Conservation (phyloP, 495 filamentous ascomycete genomes). For the Lophiostoma macrostomum region DNA sequence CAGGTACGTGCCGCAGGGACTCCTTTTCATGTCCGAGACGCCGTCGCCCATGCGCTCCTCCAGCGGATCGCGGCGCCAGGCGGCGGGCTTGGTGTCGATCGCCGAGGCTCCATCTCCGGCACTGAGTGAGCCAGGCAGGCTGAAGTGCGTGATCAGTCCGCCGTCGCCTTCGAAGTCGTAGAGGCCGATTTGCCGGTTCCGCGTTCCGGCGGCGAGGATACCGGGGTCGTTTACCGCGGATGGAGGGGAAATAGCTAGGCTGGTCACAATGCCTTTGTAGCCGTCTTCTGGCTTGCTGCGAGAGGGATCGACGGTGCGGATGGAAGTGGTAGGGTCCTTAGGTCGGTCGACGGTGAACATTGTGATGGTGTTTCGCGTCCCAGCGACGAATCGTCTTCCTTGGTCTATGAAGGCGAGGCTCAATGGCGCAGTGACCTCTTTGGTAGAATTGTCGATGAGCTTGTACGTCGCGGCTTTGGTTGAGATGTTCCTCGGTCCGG, state of each 20-base stretch:
- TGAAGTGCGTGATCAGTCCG: constrained; percentile 66
- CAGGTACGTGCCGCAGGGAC: constrained; percentile 80
- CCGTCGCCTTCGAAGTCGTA: constrained; percentile 69
- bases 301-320: constrained; percentile 68
- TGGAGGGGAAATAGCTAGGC: constrained; percentile 50
- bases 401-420: constrained; percentile 66
- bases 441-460: constrained; percentile 69
- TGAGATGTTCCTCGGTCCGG: constrained; percentile 33
- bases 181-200: constrained; percentile 69
- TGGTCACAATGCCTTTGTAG: constrained; percentile 79
- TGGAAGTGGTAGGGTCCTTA: constrained; percentile 53
- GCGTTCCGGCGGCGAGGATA: constrained; percentile 80
- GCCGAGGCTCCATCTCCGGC: background rate
- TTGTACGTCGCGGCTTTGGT: constrained; percentile 58
- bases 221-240: constrained; percentile 40
- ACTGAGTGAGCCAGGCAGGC: constrained; percentile 42
- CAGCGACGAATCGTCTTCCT: constrained; percentile 65
- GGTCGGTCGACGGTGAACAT: constrained; percentile 73
- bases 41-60: constrained; percentile 60
- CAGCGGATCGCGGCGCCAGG: background rate
- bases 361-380: constrained; percentile 67
- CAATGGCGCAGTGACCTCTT: constrained; percentile 72
- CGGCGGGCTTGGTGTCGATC: no score
- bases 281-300: constrained; percentile 61
- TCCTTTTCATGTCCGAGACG: constrained; percentile 75